phyloP scores from a whole-genome alignment of 1,284 basidiomycete genomes.

The Lignosus rhinocerotis region DNA sequence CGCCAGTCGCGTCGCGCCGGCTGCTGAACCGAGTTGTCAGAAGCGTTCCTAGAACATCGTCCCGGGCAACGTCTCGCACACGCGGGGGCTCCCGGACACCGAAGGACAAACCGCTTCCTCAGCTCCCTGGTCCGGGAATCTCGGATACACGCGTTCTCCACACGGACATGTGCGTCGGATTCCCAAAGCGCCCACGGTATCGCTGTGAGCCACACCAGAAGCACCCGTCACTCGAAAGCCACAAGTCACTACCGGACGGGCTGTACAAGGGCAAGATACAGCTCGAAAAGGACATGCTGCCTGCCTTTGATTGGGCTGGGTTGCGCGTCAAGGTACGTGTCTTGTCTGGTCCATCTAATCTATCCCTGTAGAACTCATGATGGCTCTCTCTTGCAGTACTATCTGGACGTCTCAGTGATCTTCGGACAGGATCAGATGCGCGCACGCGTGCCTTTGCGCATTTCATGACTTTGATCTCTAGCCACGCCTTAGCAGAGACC shows the following conservation, averaged over 20 bases:
- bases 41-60: background rate
- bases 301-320: slow-evolving; percentile 65
- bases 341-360: background rate
- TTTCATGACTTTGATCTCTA: slow-evolving; percentile 40
- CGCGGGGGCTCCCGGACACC: slow-evolving; percentile 1
- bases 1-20: slow-evolving; percentile 33
- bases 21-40: slow-evolving; percentile 48
- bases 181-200: slow-evolving; percentile 64
- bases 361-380: background rate
- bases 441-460: slow-evolving; percentile 57
- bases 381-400: slow-evolving; percentile 50
- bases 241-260: slow-evolving; percentile 59
- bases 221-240: slow-evolving; percentile 50
- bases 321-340: slow-evolving; percentile 60
- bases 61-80: background rate
- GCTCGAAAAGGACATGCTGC: slow-evolving; percentile 58
- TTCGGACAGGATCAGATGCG: slow-evolving; percentile 61
- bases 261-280: slow-evolving; percentile 59
- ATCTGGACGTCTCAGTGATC: slow-evolving; percentile 65
- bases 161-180: slow-evolving; percentile 59
- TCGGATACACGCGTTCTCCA: slow-evolving; percentile 51
- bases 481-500: slow-evolving; percentile 3
- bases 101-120: slow-evolving; percentile 47
- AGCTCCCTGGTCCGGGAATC: slow-evolving; percentile 42
- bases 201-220: slow-evolving; percentile 32